Evolutionary conservation across 164 flowering plant genomes (phyloP), one percentile per base, ranked within the genome.

Genomic region (Vitis riparia): DNA sequence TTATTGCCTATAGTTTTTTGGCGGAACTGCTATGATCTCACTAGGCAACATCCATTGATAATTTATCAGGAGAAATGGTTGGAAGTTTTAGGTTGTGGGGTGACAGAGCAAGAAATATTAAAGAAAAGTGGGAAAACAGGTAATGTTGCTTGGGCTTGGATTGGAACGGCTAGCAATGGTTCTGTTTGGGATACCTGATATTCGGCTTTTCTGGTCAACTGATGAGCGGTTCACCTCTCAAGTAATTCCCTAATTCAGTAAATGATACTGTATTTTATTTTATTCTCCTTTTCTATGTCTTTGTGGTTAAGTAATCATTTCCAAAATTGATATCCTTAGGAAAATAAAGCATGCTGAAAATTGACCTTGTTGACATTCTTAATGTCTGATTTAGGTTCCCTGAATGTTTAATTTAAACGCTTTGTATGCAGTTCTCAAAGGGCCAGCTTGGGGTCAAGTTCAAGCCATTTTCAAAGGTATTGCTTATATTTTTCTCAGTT

Each of bases 71-170:
- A 92, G 30, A 81, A 92, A 37, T 94, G 95, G 98, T 65, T 94
- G 85, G 98, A 94, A 71, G 99, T 93, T 71, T 84, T 95, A 84
- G 99, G 99, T 44, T 93, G 99, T 75, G 98, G 99, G 68, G 98
- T 95, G 76, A 91, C 83, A 17, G 98, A 95, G 80, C 92, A 89
- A 75, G 93, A 90, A 68, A 96, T 96, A 74, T 79, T 93, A 68
- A 85, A 80, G 73, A 84, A 85, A 78, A 86, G 78, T 80, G 92
- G 93, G 49, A 89, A 73, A 77, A 51, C 59, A 23, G 69, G 87
- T 79, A 86, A 89, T 83, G 92, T 90, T 76, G 97, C 98, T 93
- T 87, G 97, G 44, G 44, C 44, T 32, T 32, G 44, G 44, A 32
- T 32, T 32, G 44, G 44, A 32, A 32, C 44, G 5, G 8, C 44